These are phyloP conservation scores for Lanmaoa rubissima DNA, from an alignment of 768 basidiomycete species.

Conservation along the genomic window DNA sequence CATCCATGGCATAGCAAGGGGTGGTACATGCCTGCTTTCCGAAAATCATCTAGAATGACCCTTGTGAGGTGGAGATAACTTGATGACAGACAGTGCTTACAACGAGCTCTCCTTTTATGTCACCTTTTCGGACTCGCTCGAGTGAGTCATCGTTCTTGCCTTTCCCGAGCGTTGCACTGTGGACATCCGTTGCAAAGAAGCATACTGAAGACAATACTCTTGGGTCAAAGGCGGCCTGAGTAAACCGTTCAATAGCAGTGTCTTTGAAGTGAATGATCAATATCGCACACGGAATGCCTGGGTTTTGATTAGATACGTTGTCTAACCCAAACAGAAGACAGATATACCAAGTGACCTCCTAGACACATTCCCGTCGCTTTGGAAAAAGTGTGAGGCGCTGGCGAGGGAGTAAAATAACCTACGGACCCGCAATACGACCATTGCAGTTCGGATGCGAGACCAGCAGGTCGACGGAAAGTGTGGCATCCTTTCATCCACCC, in stretches of 20 bases:
- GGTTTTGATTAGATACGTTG: not conserved
- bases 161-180: slow-evolving; percentile 81
- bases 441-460: slow-evolving; percentile 76
- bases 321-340: not conserved
- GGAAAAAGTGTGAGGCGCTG: slow-evolving; percentile 2
- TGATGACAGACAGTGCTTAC: slow-evolving; percentile 41
- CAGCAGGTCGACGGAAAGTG: slow-evolving; percentile 73
- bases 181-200: slow-evolving; percentile 95
- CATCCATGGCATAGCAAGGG: not conserved
- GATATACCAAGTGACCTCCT: slow-evolving; percentile 75
- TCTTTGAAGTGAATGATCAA: not conserved
- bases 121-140: slow-evolving; percentile 66
- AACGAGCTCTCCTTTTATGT: slow-evolving; percentile 83
- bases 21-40: slow-evolving; percentile 72
- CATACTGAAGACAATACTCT: slow-evolving; percentile 84
- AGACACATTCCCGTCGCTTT: slow-evolving; percentile 89
- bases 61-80: not conserved
- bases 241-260: not conserved
- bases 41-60: slow-evolving; percentile 76
- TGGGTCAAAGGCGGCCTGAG: slow-evolving; percentile 82
- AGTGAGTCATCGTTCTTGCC: slow-evolving; percentile 85
- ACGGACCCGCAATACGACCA: slow-evolving; percentile 81
- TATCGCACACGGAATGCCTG: slow-evolving; percentile 52
- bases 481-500: slow-evolving; percentile 60
- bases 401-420: not conserved